Evolutionary conservation across 331 rosid species (phyloP).

Genomic region (Phaseolus coccineus): DNA sequence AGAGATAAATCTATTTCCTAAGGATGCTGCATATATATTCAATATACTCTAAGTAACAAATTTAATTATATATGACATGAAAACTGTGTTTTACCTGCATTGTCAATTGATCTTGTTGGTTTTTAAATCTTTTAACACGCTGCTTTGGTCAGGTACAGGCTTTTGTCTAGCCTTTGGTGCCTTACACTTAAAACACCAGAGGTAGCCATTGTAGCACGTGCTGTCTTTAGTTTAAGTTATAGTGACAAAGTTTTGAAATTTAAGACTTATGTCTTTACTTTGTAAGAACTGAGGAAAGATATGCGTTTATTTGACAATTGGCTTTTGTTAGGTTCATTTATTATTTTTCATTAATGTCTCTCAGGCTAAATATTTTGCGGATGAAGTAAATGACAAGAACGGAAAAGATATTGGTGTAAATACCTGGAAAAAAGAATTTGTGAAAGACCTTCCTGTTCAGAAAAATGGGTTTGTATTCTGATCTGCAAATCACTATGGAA

Average conservation of each 20-base stretch:
- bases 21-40: neutral
- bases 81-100: neutral
- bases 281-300: slow-evolving; percentile 26
- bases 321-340: slow-evolving; percentile 35
- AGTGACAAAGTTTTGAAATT: slow-evolving; percentile 13
- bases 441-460: slow-evolving; percentile 87
- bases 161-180: slow-evolving; percentile 42
- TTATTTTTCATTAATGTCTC: slow-evolving; percentile 46
- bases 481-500: slow-evolving; percentile 5
- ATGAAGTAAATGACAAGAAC: slow-evolving; percentile 90
- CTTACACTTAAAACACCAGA: slow-evolving; percentile 22
- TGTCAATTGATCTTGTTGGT: slow-evolving; percentile 28
- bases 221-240: slow-evolving; percentile 20
- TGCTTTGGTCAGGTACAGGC: slow-evolving; percentile 37
- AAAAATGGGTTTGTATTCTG: slow-evolving; percentile 73
- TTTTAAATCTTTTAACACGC: slow-evolving; percentile 14
- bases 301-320: slow-evolving; percentile 21
- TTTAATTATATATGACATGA: slow-evolving; percentile 12
- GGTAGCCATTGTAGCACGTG: slow-evolving; percentile 14
- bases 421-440: slow-evolving; percentile 82
- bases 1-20: neutral
- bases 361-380: slow-evolving; percentile 79
- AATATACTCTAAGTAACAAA: neutral
- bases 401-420: slow-evolving; percentile 73
- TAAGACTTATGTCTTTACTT: neutral